Evolutionary conservation across 805 yeast species (phyloP), one percentile per base, ranked within the genome.

Genomic region (Cyberlindnera maritima): DNA sequence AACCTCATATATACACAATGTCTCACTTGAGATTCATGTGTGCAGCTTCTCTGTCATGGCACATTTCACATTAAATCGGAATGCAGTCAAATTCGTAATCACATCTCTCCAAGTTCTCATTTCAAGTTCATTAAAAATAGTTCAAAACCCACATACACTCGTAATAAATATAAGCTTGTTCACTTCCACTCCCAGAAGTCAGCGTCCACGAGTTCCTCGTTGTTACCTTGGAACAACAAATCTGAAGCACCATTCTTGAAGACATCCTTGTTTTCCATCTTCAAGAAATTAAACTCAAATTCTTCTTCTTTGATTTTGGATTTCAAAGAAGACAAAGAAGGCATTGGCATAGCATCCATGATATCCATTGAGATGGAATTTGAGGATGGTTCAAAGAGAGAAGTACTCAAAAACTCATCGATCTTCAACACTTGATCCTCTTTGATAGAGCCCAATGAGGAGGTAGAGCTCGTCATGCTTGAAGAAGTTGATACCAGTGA

Each of bases 281-380:
- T 58, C 23, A 60, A 35, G 36, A 60, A 59, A 42, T 52, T 52
- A 47, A 60, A 60, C 34, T 59, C 61, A 21, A 56, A 53, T 25
- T 51, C 53, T 17, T 54, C 50, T 17, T 49, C 55, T 21, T 43
- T 43, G 41, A 41, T 41, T 44, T 36, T 46, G 14, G n/a, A 33
- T 26, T 38, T 51, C 11, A 23, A 37, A 35, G n/a, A 34, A 3
- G 43, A 37, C 4, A 45, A n/a, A 13, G 43, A 51, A 31, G 44
- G 52, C 21, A 28, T 25, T 29, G 42, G 43, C 28, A 37, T 21
- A n/a, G 15, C 29, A 33, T 11, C 35, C 20, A 29, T 33, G 7
- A 4, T 34, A 2, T 31, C 43, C 14, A 29, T 23, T 14, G 35
- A 42, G 38, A 45, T 41, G 20, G 52, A 46, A 38, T 49, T 54